Base-by-base conservation (phyloP, 2,329 filamentous ascomycete species). In the Arachnomyces sp. region DNA sequence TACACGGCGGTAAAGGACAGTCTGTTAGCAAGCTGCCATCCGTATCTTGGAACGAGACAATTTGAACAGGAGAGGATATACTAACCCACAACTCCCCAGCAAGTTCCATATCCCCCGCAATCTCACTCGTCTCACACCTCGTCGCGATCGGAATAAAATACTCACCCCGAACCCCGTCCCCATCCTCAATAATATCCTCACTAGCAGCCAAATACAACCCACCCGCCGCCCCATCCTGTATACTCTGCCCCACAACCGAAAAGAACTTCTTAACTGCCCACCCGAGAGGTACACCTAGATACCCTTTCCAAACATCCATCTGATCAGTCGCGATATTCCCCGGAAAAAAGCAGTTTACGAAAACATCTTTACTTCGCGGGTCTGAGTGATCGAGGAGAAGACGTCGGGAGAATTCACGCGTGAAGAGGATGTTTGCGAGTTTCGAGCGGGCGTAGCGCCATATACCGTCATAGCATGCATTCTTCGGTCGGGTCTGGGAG, bases 71-170 rank as follows among this genome's bases (percentile, higher is more conserved):
- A n/a, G n/a, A n/a, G n/a, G 34, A 15, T 31, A 21, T 21, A 44
- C 39, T 41, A 40, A 51, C 55, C 60, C 62, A 66, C 33, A 65
- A 36, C 37, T 55, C 49, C 21, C 43, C 45, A 21, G 54, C 56
- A 25, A 66, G 40, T 29, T 55, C 45, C 43, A 49, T 49, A 47
- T 67, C 53, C 35, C 53, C 42, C 11, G 52, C 52, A 34, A 55
- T 40, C 15, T 33, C 31, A 32, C 52, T 59, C 9, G 52, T 50
- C 33, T 49, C 44, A 34, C 49, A 51, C 28, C 45, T 40, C n/a
- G 46, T 53, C 4, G 55, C 62, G 30, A 65, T 53, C 7, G 64
- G 63, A 32, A 63, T 54, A 36, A 65, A 67, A 38, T 64, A 67
- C 31, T 48, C 49, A 1, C 61, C 64, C 25, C 52, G 52, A 12